Evolutionary conservation across 768 basidiomycete genomes (phyloP).

Genomic region (Mycena rebaudengoi): DNA sequence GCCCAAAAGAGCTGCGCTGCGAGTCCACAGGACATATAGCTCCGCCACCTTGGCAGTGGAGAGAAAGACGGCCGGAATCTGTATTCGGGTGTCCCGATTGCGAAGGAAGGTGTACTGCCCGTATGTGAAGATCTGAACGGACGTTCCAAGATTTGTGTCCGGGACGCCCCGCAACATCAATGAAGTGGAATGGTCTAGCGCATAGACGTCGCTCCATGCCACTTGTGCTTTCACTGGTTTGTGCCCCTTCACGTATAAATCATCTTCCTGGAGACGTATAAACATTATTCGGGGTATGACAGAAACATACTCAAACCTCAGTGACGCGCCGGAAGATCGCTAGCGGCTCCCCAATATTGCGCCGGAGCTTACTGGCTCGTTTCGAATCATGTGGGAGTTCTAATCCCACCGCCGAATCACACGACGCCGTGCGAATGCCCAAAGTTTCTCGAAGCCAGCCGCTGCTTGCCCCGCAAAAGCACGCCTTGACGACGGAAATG

Average conservation of each 20-base stretch:
- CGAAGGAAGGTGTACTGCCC: slow-evolving; percentile 20
- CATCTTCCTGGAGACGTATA: neutral
- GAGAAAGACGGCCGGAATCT: slow-evolving; percentile 11
- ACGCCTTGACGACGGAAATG: slow-evolving; percentile 35
- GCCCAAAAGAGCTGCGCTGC: neutral
- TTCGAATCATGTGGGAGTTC: slow-evolving; percentile 21
- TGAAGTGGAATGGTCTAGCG: slow-evolving; percentile 31
- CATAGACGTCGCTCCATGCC: slow-evolving; percentile 33
- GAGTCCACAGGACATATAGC: slow-evolving; percentile 25
- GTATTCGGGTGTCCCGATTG: slow-evolving; percentile 3
- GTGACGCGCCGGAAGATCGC: slow-evolving; percentile 20
- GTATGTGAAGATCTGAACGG: slow-evolving; percentile 26
- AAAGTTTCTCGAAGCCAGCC: slow-evolving; percentile 39
- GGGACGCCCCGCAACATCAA: slow-evolving; percentile 27
- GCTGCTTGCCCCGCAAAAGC: slow-evolving; percentile 32
- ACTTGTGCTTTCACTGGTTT: neutral
- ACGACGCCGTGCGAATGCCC: slow-evolving; percentile 30
- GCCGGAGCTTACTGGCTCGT: slow-evolving; percentile 15
- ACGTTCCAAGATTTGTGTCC: slow-evolving; percentile 16
- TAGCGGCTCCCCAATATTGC: slow-evolving; percentile 19
- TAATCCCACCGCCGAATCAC: slow-evolving; percentile 36
- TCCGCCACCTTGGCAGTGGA: slow-evolving; percentile 31
- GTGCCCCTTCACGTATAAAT: neutral
- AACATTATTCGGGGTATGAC: neutral
- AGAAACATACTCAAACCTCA: neutral